Evolutionary conservation across 2,329 filamentous ascomycete species (phyloP), one percentile per base, ranked within the genome.

Genomic region (Zymoseptoria tritici): DNA sequence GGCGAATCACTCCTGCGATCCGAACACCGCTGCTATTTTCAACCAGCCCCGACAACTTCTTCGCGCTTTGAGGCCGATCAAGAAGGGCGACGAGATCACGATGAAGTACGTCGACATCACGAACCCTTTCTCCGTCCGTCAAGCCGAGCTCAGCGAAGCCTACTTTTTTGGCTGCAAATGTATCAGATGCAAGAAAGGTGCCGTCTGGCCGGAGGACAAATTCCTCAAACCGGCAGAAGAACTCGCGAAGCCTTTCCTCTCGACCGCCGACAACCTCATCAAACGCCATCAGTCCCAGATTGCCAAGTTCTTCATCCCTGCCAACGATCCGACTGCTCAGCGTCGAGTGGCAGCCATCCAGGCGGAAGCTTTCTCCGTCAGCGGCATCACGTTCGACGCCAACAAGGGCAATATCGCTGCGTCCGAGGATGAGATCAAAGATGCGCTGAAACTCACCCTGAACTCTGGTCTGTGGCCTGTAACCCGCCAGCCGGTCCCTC

Each of bases 1-100:
- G 16, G 76, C 84, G 51, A 87, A 87, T 62, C 85, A 88, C 68
- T 85, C 82, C 51, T 87, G 85, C 67, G 76, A 80, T 22, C 82
- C 83, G 3, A 87, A 87, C 64, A 78, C 81, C 2, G 78, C 79
- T 29, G 77, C 85, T 19, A 76, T 81, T 11, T 85, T 85, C 72
- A 81, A 85, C 59, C 79, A 81, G 20, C 73, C 78, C 2, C 69
- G 74, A 31, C 70, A 84, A 9, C 75, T 75, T 13, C 67, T 85
- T 31, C 80, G 82, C 36, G 79, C 83, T 0, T 71, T 85, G 1
- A 74, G 72, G 11, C 75, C 78, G 0, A 84, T 87, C 61, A 70
- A 74, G 19, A 76, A 78, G 59, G 79, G 78, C 61, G 80, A 84
- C 29, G 83, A 88, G 68, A 76, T 87, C 29, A 82, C 79, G 65